Evolutionary conservation across 306 rosid species (phyloP).

Genomic region (Vigna radiata): DNA sequence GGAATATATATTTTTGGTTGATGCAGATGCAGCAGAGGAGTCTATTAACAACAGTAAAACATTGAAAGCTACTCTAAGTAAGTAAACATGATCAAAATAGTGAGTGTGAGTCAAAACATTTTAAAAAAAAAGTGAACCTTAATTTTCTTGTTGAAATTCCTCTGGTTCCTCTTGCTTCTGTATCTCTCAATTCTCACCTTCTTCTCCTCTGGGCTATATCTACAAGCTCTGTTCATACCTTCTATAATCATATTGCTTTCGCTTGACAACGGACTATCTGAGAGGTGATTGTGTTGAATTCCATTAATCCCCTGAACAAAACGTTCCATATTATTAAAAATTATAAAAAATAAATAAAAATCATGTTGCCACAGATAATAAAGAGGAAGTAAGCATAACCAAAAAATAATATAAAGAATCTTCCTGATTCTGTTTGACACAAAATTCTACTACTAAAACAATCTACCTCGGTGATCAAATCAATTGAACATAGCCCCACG

Average conservation of each 20-base stretch:
- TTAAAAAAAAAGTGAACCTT: slow-evolving; percentile 56
- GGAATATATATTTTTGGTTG: slow-evolving; percentile 8
- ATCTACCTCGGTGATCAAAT: neutral
- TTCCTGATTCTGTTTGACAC: neutral
- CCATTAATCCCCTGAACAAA: slow-evolving; percentile 57
- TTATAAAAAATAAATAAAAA: neutral
- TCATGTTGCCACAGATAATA: neutral
- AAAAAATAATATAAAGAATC: neutral
- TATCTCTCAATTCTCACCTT: slow-evolving; percentile 86
- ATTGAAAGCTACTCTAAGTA: slow-evolving; percentile 1
- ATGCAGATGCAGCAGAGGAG: neutral
- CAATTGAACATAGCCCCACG: too few species aligned
- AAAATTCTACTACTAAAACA: neutral
- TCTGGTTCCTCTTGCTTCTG: slow-evolving; percentile 73
- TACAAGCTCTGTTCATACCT: slow-evolving; percentile 81
- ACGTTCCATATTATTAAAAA: neutral
- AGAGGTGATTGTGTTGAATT: slow-evolving; percentile 47
- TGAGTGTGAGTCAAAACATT: neutral
- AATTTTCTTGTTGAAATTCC: slow-evolving; percentile 94
- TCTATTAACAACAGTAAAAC: neutral
- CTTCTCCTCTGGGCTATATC: slow-evolving; percentile 86
- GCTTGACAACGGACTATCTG: slow-evolving; percentile 67
- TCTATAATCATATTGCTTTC: slow-evolving; percentile 87
- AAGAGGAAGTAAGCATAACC: neutral
- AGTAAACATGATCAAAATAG: neutral